Conservation (phyloP, 306 rosid genomes). For the Cyclanthera cordifolia region DNA sequence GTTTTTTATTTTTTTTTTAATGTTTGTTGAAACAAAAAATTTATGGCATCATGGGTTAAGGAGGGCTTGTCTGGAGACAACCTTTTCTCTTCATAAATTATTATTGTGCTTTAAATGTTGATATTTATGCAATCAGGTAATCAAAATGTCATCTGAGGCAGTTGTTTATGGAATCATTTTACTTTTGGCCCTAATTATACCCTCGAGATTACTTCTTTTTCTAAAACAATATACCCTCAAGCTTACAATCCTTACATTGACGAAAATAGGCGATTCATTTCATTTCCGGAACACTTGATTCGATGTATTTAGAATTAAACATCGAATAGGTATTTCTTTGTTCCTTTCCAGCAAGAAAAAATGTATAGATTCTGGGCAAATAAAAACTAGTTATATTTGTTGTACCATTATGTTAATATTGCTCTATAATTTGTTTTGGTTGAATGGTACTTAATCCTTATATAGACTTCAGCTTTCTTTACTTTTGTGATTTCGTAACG, state of each 20-base stretch:
- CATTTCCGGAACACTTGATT: background rate
- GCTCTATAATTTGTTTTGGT: background rate
- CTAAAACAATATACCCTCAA: background rate
- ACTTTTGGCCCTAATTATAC: background rate
- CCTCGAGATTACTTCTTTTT: no score
- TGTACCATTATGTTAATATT: background rate
- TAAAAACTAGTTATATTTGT: background rate
- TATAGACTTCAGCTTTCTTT: background rate
- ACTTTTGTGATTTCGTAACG: background rate
- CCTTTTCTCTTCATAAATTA: no score
- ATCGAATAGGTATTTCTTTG: background rate
- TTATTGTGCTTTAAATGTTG: constrained; percentile 3
- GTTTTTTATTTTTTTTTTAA: no score
- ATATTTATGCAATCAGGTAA: background rate
- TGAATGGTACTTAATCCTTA: background rate
- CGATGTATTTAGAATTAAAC: background rate
- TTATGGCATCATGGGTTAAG: no score
- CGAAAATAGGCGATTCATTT: background rate
- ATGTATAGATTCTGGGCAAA: background rate
- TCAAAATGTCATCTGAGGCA: background rate
- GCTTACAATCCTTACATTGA: background rate
- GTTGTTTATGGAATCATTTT: background rate
- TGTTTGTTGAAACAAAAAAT: no score
- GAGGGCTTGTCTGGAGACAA: no score
- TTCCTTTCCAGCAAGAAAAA: background rate